Evolutionary conservation across 768 basidiomycete genomes (phyloP), one percentile per base, ranked within the genome.

Genomic region (Lactarius indigo): DNA sequence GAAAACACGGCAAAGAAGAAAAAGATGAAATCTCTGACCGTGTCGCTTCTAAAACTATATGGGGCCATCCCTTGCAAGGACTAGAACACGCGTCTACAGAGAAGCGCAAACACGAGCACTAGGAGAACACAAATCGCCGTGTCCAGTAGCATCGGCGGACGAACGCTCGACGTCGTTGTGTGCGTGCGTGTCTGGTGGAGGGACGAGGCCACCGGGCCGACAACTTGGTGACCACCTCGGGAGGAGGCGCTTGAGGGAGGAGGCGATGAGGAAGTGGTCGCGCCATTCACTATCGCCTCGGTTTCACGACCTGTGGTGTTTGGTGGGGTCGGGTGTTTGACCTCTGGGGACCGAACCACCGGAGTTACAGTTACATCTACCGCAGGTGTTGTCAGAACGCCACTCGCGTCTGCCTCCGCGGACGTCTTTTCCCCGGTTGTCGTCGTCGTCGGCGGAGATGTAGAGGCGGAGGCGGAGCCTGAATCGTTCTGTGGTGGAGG

Each of bases 101-200:
- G 78, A 50, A 93, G 81, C 39, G 84, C 87, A 72, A 88, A 83
- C 57, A 87, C 82, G 64, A 92, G 76, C 17, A 88, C 87, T 12
- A 92, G 77, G 26, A 91, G 79, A 57, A 92, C 80, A 74, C 88
- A 87, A 66, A 93, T 92, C 33, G 87, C 85, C 13, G 85, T 85
- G 75, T 92, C 91, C 37, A 93, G 78, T 28, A 91, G 75, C 30
- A 91, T 73, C 28, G 89, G 89, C 28, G 89, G 85, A 13, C 78
- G 74, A 37, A 41, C 64, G 13, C 58, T 26, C n/a, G n/a, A n/a
- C 35, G 59, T 52, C 23, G 50, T 26, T 13, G 37, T 9, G 42
- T 26, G 54, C 28, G 62, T 20, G 54, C 28, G 64, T 39, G 67
- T 54, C 26, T 41, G 39, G 15, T 6, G 41, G 54, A 55, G 61